Base-by-base conservation (phyloP, 2,329 filamentous ascomycete genomes). In the Penicillium occitanis region DNA sequence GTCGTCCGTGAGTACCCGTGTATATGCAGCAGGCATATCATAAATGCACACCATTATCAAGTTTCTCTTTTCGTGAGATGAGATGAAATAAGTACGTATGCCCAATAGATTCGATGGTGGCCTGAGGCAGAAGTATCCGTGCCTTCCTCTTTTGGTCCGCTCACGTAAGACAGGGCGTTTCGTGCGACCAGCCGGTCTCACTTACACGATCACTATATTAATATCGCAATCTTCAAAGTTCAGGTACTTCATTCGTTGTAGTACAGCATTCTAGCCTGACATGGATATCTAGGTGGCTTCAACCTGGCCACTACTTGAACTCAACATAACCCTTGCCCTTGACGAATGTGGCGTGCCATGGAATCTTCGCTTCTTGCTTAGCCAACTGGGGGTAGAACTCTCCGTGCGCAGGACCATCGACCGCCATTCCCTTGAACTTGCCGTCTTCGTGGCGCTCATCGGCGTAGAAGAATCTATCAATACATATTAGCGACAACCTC, bases 361-460 rank as follows among this genome's bases (percentile, higher is more conserved):
- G 63, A 25, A 60, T 40, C 35, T 42, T 28, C 8, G 19, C 46
- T 2, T 50, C 63, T 28, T 64, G 63, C 28, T 50, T 58, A 5
- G 44, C 63, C 44, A 64, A 28, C 42, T 51, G 40, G 2, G 63
- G n/a, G 17, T 60, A 64, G n/a, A 64, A 64, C 14, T 60, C 63
- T 30, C 53, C 63, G 40, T 64, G 63, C 17, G 53, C 63, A 64
- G 53, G 40, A 7, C 63, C 63, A 51, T 64, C 63, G 33, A 64
- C 28, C 2, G 53, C 63, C 63, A 59, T 46, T 35, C 63, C 63
- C 51, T 64, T 59, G n/a, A 64, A 22, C 33, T 59, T 64, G 42
- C 63, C 63, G 50, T 64, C 53, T 51, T 64, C 53, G 28, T 59
- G 28, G 25, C 63, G 63, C 42, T 64, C 53, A 59, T 64, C 63